phyloP scores from a whole-genome alignment of 176 grass and related monocot species.

The Carex myosuroides region DNA sequence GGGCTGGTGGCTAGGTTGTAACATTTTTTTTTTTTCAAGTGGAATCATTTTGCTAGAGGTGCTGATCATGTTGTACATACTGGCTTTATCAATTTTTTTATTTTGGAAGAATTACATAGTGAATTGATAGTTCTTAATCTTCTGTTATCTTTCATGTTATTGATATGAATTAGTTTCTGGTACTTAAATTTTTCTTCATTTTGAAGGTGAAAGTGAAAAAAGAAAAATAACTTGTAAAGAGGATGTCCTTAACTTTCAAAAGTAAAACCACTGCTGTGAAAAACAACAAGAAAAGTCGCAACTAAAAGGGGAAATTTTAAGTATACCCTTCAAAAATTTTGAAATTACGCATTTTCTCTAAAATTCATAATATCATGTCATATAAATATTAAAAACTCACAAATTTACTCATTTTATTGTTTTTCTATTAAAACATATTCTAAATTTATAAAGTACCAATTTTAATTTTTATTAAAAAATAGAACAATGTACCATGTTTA shows the following conservation, averaged over 20 bases:
- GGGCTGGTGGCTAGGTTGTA: not conserved
- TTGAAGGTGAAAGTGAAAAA: not conserved
- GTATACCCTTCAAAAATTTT: too few species aligned
- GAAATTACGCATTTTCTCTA: too few species aligned
- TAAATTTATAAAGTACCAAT: too few species aligned
- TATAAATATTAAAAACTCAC: too few species aligned
- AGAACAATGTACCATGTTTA: too few species aligned
- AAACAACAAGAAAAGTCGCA: too few species aligned
- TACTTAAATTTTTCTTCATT: not conserved
- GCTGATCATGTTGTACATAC: conserved; percentile 8
- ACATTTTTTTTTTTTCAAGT: not conserved
- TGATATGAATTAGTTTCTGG: not conserved
- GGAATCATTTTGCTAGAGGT: not conserved
- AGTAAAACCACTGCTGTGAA: too few species aligned
- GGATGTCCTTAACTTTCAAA: not conserved
- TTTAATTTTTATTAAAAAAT: too few species aligned
- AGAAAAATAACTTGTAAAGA: not conserved
- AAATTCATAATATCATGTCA: too few species aligned
- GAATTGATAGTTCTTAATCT: not conserved
- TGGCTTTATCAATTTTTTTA: not conserved
- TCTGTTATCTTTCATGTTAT: not conserved
- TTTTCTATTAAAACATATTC: too few species aligned
- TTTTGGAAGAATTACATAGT: not conserved
- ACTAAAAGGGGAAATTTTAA: too few species aligned
- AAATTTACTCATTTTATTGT: too few species aligned